Conservation (phyloP, 1,284 basidiomycete species). For the Pseudozyma pruni region DNA sequence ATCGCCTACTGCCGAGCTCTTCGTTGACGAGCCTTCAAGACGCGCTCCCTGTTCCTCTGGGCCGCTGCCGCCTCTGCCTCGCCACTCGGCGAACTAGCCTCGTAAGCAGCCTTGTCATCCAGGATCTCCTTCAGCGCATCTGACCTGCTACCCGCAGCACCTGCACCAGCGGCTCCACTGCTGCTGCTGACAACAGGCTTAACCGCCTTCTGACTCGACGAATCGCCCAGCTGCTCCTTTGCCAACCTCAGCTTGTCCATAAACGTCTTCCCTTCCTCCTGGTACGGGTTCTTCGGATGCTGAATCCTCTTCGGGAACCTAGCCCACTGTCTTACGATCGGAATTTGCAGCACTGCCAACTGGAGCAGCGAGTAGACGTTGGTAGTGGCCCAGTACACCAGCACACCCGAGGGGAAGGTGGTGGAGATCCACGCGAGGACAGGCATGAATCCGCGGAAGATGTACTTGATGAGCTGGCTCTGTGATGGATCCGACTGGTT, state of each 20-base stretch:
- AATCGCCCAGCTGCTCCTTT: conserved; percentile 13
- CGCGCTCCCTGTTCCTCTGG: conserved; percentile 23
- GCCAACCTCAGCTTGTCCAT: conserved; percentile 42
- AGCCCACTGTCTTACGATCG: conserved; percentile 35
- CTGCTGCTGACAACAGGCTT: conserved; percentile 9
- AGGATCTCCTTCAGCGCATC: conserved; percentile 47
- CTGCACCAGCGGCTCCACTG: not conserved
- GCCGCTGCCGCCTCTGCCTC: conserved; percentile 6
- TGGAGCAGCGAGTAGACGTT: conserved; percentile 72
- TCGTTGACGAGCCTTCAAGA: conserved; percentile 42
- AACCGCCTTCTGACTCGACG: not conserved
- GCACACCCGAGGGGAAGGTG: conserved; percentile 72
- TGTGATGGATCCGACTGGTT: conserved; percentile 38
- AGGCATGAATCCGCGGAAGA: conserved; percentile 76
- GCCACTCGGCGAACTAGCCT: conserved; percentile 4
- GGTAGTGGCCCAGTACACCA: conserved; percentile 74
- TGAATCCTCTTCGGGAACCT: conserved; percentile 50
- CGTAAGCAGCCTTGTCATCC: conserved; percentile 33
- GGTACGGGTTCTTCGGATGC: conserved; percentile 50
- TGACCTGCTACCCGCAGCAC: conserved; percentile 2
- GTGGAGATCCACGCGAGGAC: conserved; percentile 75
- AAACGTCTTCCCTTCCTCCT: conserved; percentile 25
- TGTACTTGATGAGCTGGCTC: conserved; percentile 79
- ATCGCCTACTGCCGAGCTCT: conserved; percentile 20
- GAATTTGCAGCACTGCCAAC: conserved; percentile 65